Percentiles rank a stretch among this genome's conserved stretches.
Conservation (phyloP, 2,329 filamentous ascomycete genomes). For the Hirsutella minnesotensis region DNA sequence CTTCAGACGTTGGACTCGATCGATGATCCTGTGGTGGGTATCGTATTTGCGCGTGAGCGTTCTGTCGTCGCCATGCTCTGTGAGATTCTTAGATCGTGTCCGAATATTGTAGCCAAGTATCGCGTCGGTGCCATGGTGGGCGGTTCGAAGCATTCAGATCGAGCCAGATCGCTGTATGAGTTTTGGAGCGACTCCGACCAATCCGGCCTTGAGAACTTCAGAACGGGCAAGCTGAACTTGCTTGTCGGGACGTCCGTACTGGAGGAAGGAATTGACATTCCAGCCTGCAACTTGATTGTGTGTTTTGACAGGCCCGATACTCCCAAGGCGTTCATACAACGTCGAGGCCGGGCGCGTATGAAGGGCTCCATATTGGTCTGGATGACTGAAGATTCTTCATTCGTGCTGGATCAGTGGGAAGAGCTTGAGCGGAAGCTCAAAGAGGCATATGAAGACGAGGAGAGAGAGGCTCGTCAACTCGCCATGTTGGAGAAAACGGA, state of each 20-base stretch:
- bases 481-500: slow-evolving; percentile 33
- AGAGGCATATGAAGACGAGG: slow-evolving; percentile 52
- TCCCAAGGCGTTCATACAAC: slow-evolving; percentile 47
- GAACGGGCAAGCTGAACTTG: slow-evolving; percentile 40
- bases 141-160: slow-evolving; percentile 25
- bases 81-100: slow-evolving; percentile 42
- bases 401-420: slow-evolving; percentile 41
- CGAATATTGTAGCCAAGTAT: slow-evolving; percentile 32
- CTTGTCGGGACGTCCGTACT: slow-evolving; percentile 52
- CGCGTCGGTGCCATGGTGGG: slow-evolving; percentile 44
- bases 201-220: slow-evolving; percentile 34
- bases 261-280: slow-evolving; percentile 58
- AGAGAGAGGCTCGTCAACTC: slow-evolving; percentile 34
- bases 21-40: slow-evolving; percentile 36
- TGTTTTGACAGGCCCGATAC: slow-evolving; percentile 40
- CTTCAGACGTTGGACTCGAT: slow-evolving; percentile 35
- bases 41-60: slow-evolving; percentile 57
- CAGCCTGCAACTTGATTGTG: slow-evolving; percentile 49
- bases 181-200: slow-evolving; percentile 19
- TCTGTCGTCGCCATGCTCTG: slow-evolving; percentile 48
- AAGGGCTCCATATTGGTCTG: slow-evolving; percentile 37
- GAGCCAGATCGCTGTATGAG: slow-evolving; percentile 29
- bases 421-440: slow-evolving; percentile 64
- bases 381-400: slow-evolving; percentile 21
- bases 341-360: slow-evolving; percentile 41